Conservation (phyloP, 1,284 basidiomycete genomes). For the Ganoderma sinense region DNA sequence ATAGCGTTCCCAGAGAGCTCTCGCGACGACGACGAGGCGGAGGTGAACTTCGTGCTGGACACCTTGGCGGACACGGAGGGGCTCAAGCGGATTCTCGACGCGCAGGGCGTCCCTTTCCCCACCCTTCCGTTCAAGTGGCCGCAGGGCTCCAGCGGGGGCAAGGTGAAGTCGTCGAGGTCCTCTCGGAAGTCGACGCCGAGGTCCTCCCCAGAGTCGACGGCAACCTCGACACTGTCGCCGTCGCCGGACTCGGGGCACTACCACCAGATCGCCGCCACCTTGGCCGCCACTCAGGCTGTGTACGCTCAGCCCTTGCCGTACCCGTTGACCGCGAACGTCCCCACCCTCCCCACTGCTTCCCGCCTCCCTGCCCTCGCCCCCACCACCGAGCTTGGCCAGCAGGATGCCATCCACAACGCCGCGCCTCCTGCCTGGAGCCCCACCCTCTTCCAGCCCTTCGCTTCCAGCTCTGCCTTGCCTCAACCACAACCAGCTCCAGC, state of each 20-base stretch:
- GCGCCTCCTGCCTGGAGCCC: not conserved
- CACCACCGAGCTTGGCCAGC: not conserved
- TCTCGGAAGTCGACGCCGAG: too few species aligned
- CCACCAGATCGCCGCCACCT: not conserved
- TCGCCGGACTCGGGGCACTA: not conserved
- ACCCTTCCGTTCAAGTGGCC: not conserved
- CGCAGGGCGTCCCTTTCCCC: not conserved
- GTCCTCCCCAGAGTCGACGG: too few species aligned
- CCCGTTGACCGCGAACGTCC: not conserved
- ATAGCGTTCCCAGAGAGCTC: not conserved
- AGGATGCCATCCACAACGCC: not conserved
- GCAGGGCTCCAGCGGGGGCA: too few species aligned
- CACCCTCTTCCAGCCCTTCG: not conserved
- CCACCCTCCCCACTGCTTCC: not conserved
- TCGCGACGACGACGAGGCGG: not conserved
- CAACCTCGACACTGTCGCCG: too few species aligned
- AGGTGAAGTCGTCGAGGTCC: too few species aligned
- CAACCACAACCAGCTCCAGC: not conserved
- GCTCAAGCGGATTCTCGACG: not conserved
- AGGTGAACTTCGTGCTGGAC: not conserved
- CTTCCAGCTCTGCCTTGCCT: not conserved
- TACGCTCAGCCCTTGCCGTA: not conserved
- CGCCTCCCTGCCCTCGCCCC: not conserved
- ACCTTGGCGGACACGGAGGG: not conserved
- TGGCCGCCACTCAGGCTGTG: not conserved